Percentiles rank a stretch among this genome's conserved stretches.
Evolutionary conservation across 2,329 filamentous ascomycete genomes (phyloP).

Genomic region (Arthrobotrys sinensis): DNA sequence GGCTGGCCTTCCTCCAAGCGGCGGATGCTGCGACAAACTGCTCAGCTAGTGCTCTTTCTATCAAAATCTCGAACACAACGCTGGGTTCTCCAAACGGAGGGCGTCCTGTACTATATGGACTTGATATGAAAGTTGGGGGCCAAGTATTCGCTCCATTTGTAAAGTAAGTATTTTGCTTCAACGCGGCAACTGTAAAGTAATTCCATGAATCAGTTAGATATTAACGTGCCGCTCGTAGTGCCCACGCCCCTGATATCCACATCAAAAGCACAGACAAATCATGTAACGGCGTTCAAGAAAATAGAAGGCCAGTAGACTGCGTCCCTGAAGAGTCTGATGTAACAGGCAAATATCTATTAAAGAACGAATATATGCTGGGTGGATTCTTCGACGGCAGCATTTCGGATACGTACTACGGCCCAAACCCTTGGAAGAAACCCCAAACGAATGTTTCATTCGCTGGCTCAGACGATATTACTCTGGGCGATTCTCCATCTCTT

Average conservation of each 20-base stretch:
- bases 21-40: not conserved
- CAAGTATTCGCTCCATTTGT: conserved; percentile 16
- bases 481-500: not conserved
- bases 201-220: not conserved
- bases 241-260: conserved; percentile 13
- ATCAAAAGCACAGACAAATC: conserved; percentile 25
- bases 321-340: not conserved
- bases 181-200: too few species aligned
- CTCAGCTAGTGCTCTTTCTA: not conserved
- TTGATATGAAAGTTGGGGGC: conserved; percentile 5
- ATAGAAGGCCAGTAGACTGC: not conserved
- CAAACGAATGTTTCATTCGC: not conserved
- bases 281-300: not conserved
- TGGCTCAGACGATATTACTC: not conserved
- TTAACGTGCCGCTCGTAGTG: not conserved
- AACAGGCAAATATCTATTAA: not conserved
- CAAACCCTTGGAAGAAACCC: conserved; percentile 3
- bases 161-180: not conserved
- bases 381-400: conserved; percentile 29
- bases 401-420: not conserved
- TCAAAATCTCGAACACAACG: not conserved
- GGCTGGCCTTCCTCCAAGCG: not conserved
- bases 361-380: conserved; percentile 24
- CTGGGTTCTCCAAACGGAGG: not conserved
- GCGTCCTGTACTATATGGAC: not conserved